These are phyloP conservation scores for Coemansia sp. DNA, from an alignment of 192 early-diverging fungal species.

Conservation along the genomic window DNA sequence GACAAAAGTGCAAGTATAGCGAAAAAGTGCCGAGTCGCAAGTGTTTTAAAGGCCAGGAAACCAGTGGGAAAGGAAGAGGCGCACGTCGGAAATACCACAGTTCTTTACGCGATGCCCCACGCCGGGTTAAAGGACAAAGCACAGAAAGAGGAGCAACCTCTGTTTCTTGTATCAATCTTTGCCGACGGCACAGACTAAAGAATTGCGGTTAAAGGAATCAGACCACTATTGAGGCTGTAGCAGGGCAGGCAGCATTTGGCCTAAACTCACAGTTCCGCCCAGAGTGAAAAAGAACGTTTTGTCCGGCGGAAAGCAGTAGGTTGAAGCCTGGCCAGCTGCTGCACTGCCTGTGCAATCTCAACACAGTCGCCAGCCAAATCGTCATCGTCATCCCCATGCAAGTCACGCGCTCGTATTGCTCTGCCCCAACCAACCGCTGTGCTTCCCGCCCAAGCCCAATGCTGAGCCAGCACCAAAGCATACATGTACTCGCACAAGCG, in stretches of 20 bases:
- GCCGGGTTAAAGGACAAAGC: neutral
- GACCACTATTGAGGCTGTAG: too few species aligned
- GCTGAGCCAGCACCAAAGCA: too few species aligned
- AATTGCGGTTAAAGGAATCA: too few species aligned
- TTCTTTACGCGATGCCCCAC: neutral
- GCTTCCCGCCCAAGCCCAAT: neutral
- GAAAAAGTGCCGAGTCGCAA: neutral
- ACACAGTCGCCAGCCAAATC: constrained; percentile 1
- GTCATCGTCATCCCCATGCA: constrained; percentile 11
- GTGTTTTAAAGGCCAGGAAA: constrained; percentile 6
- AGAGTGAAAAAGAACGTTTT: neutral
- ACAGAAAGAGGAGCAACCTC: neutral
- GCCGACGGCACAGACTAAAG: neutral
- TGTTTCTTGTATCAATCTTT: neutral
- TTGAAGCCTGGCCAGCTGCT: neutral
- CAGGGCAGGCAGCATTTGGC: too few species aligned
- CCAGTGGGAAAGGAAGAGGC: constrained; percentile 9
- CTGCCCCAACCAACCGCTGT: constrained; percentile 2
- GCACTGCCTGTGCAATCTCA: neutral
- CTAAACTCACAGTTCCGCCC: too few species aligned
- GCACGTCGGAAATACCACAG: neutral
- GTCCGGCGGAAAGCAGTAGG: neutral
- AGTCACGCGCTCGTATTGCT: constrained; percentile 4
- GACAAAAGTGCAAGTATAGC: neutral
- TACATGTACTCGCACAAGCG: too few species aligned